phyloP scores from a whole-genome alignment of 2,329 filamentous ascomycete genomes.

The Verruconis gallopava region DNA sequence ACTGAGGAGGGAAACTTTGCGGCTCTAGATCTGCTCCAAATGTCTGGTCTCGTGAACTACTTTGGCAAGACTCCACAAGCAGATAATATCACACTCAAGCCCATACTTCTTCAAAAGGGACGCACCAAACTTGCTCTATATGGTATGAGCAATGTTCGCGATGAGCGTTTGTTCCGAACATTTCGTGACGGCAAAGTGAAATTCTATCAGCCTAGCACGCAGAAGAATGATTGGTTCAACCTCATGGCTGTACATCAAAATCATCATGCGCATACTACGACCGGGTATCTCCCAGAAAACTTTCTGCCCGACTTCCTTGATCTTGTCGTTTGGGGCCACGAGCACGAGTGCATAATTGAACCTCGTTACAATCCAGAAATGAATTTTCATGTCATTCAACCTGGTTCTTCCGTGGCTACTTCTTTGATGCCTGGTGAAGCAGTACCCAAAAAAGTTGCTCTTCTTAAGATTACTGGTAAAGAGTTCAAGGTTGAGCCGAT shows the following conservation, averaged over 20 bases:
- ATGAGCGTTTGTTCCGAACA: slow-evolving; percentile 86
- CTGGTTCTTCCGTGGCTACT: slow-evolving; percentile 89
- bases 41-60: slow-evolving; percentile 87
- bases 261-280: slow-evolving; percentile 81
- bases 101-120: slow-evolving; percentile 85
- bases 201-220: slow-evolving; percentile 72
- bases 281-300: slow-evolving; percentile 86
- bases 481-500: slow-evolving; percentile 71
- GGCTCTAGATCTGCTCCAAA: slow-evolving; percentile 79
- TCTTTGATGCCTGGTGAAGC: slow-evolving; percentile 84
- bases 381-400: slow-evolving; percentile 92
- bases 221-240: slow-evolving; percentile 90
- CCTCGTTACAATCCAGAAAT: slow-evolving; percentile 73
- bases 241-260: slow-evolving; percentile 93
- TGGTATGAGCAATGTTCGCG: slow-evolving; percentile 88
- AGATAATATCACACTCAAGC: slow-evolving; percentile 87
- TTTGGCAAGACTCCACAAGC: slow-evolving; percentile 85
- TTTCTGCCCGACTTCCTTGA: slow-evolving; percentile 87
- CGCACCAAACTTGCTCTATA: slow-evolving; percentile 85
- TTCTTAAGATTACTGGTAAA: slow-evolving; percentile 71
- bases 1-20: slow-evolving; percentile 88
- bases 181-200: slow-evolving; percentile 89
- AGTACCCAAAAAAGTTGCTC: slow-evolving; percentile 77
- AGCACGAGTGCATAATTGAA: slow-evolving; percentile 90
- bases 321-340: slow-evolving; percentile 90